phyloP scores from a whole-genome alignment of 2,329 filamentous ascomycete genomes.

The Botrytis paeoniae region DNA sequence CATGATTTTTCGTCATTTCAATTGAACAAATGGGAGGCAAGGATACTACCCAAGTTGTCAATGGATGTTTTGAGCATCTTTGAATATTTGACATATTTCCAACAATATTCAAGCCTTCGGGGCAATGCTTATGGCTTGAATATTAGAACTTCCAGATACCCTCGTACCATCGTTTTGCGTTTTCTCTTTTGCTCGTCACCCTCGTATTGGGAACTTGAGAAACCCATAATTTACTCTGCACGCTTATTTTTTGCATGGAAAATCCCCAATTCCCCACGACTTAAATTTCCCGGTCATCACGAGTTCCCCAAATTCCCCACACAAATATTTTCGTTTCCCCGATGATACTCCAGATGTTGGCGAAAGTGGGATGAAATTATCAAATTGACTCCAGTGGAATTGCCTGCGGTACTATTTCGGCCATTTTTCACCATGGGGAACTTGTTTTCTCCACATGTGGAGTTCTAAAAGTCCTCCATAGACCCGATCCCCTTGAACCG shows the following conservation, averaged over 20 bases:
- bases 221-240: neutral
- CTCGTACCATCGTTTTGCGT: neutral
- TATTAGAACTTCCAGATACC: too few relatives aligned
- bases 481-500: neutral
- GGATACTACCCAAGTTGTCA: too few relatives aligned
- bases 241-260: neutral
- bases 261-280: neutral
- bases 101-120: neutral
- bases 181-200: neutral
- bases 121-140: neutral
- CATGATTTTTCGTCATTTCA: neutral
- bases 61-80: neutral
- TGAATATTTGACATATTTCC: neutral
- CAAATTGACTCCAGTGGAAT: neutral
- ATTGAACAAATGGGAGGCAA: neutral
- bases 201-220: neutral
- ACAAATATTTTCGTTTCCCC: neutral
- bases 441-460: neutral
- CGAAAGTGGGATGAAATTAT: slow-evolving; percentile 6
- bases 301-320: slow-evolving; percentile 7
- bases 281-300: neutral
- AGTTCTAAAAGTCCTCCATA: neutral
- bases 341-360: slow-evolving; percentile 4
- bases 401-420: neutral
- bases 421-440: neutral